A percentile compares a stretch with the other conserved stretches of the same genome.
phyloP scores from a whole-genome alignment of 1,284 basidiomycete species.

The Meira miltonrushii region DNA sequence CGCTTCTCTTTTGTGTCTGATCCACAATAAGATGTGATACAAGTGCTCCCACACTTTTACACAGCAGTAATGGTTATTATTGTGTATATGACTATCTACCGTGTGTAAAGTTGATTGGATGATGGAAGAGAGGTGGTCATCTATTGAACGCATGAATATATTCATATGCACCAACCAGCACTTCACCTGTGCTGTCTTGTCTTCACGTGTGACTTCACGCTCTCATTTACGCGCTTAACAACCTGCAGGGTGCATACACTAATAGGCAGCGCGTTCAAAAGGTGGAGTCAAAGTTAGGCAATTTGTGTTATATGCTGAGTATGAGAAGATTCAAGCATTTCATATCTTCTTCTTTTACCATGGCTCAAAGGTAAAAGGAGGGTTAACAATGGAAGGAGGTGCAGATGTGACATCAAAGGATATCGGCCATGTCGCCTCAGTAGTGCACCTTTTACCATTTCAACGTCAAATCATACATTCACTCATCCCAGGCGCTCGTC shows the following conservation, averaged over 20 bases:
- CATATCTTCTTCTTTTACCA: no score
- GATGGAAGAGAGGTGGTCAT: neutral
- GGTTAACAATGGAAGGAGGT: neutral
- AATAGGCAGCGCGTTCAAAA: no score
- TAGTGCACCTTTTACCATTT: constrained; percentile 35
- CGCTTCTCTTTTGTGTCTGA: neutral
- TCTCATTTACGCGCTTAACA: no score
- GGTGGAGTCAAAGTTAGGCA: no score
- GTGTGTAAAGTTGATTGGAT: neutral
- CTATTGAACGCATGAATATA: no score
- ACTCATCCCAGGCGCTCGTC: constrained; percentile 30
- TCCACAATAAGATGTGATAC: no score
- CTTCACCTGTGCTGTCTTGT: no score
- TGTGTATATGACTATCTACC: neutral
- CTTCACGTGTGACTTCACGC: no score
- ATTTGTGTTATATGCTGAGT: no score
- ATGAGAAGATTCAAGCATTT: no score
- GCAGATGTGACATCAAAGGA: neutral
- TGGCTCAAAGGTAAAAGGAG: neutral
- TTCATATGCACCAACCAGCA: no score
- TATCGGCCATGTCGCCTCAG: neutral
- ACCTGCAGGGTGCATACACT: no score
- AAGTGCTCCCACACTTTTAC: neutral
- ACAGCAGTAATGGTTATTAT: neutral
- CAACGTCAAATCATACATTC: constrained; percentile 40